Evolutionary conservation across 805 yeast genomes (phyloP).

Genomic region (Hanseniaspora taiwanica): DNA sequence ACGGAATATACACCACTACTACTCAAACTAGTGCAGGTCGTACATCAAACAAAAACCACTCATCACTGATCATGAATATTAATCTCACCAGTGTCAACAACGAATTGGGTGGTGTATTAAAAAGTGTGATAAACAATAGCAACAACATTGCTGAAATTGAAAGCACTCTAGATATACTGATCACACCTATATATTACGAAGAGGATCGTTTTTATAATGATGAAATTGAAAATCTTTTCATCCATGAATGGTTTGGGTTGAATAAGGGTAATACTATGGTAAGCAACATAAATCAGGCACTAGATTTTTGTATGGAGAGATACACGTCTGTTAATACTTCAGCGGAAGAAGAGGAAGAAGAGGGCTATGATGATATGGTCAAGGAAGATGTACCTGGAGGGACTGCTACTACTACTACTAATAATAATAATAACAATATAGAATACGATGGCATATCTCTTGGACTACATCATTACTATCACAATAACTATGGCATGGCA

Average conservation of each 20-base stretch:
- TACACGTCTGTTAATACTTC: neutral
- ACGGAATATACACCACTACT: conserved; percentile 17
- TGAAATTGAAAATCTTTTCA: conserved; percentile 24
- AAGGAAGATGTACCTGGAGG: conserved; percentile 6
- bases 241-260: conserved; percentile 25
- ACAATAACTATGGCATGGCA: neutral
- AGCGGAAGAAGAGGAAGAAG: neutral
- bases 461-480: neutral
- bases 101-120: neutral
- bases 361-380: conserved; percentile 7
- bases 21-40: too few species aligned
- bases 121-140: too few species aligned
- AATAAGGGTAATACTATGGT: conserved; percentile 30
- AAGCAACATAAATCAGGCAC: conserved; percentile 24
- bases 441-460: neutral
- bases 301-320: conserved; percentile 23
- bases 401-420: neutral
- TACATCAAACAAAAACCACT: too few species aligned
- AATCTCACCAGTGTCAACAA: neutral
- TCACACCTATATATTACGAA: conserved; percentile 25
- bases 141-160: neutral
- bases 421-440: conserved; percentile 2
- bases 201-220: conserved; percentile 25
- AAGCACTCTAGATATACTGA: conserved; percentile 18
- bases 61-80: neutral